Evolutionary conservation across 208 protist genomes (phyloP), one percentile per base, ranked within the genome.

Genomic region (Wallacemonas sp.): DNA sequence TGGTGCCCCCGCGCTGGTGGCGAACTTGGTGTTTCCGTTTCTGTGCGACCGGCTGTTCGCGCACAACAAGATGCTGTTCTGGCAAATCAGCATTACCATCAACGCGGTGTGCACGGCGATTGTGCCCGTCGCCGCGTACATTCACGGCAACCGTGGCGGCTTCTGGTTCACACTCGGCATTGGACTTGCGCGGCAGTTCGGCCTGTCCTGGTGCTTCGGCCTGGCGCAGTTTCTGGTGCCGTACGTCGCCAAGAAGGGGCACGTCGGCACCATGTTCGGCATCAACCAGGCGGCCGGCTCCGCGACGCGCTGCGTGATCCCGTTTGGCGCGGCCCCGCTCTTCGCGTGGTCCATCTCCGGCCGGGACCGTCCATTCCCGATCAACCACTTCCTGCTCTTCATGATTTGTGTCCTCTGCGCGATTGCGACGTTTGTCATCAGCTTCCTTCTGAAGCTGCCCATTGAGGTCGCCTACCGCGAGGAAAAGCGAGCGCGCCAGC

Each of bases 331-430:
- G 33, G 61, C 73, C 1, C 67, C 73, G 33, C 41, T 79, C 4
- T 79, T 79, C 62, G 73, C 73, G 5, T 73, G 59, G 61, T 74
- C 67, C 25, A 38, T 68, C 48, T 68, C 63, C 22, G 29, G 63
- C 20, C 18, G 8, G 12, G 46, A 26, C 14, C 45, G 65, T 0
- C 16, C 25, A 0, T 77, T 78, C 50, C 76, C 76, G 7, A 75
- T 74, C 49, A 78, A 82, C 67, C 65, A 77, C 39, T 73, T 75
- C 46, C 61, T 77, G 42, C 49, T 74, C 22, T 82, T 82, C 62
- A 65, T 70, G 67, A 36, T 82, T 16, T 52, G 67, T 23, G 74
- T 54, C 23, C 38, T 68, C 16, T 44, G 28, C 18, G 63, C 41
- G 10, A 54, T 57, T 32, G 28, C 63, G 23, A 59, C 63, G 12